Evolutionary conservation across 768 basidiomycete genomes (phyloP), one percentile per base, ranked within the genome.

Genomic region (Boletus patriciae): DNA sequence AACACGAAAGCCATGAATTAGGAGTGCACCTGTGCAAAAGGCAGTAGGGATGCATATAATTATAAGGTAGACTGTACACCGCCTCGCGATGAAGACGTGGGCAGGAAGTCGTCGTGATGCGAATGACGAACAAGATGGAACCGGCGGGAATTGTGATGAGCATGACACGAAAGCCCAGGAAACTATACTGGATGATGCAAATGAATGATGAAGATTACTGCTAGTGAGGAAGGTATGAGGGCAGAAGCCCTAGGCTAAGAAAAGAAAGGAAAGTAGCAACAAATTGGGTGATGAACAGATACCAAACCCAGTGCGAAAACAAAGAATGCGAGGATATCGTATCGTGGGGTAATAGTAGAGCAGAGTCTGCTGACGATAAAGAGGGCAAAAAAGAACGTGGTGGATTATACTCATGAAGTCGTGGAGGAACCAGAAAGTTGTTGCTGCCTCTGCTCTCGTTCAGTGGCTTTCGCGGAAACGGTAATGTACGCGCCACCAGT

Each of bases 401-500:
- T 62, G 62, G n/a, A 40, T 57, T 54, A 43, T 58, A 53, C 42
- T 73, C 67, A 72, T 71, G 71, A 64, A 52, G 58, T 61, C 54
- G 36, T 62, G 64, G 71, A 62, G 58, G 72, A 48, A 55, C 60
- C 54, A 54, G 62, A 58, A 52, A 60, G 58, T 21, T 67, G 69
- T 36, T 58, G 59, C 54, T 69, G 64, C 63, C 69, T 64, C 58
- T 62, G 63, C 67, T 80, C 82, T 62, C 85, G 83, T 72, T 92
- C 88, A 67, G 84, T 85, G 29, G 84, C 92, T 66, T 84, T 84
- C 62, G 89, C 87, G 41, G 92, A 93, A 50, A 94, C 78, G 16
- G 92, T 94, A 65, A 93, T 85, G 67, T 94, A 93, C 16, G 92
- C 88, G 48, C 92, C 87, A 56, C 92, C 92, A 42, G 82, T 77